Conservation (phyloP, 179 eudicot species). For the Sideroxylon spinosum region DNA sequence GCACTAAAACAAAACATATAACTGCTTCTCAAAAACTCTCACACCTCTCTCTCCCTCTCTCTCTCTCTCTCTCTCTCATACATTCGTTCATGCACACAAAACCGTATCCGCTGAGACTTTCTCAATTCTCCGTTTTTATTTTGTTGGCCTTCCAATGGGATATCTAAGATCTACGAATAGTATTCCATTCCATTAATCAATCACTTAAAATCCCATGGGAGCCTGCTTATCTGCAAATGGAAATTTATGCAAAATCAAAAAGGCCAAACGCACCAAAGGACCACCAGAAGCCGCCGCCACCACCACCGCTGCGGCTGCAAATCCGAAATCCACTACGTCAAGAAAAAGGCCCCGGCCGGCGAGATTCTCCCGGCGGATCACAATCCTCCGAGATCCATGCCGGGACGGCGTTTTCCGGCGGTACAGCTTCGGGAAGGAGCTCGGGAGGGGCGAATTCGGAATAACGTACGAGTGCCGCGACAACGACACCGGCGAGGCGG, state of each 20-base stretch:
- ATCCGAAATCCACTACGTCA: no score
- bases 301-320: no score
- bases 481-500: conserved; percentile 26
- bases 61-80: no score
- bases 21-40: no score
- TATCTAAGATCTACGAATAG: no score
- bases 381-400: conserved; percentile 34
- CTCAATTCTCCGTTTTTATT: no score
- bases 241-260: background rate
- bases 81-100: no score
- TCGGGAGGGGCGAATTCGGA: conserved; percentile 66
- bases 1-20: no score
- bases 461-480: conserved; percentile 44
- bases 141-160: background rate
- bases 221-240: conserved; percentile 12
- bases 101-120: no score
- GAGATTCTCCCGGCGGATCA: conserved; percentile 5
- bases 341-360: background rate
- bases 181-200: background rate
- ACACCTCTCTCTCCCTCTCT: no score
- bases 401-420: conserved; percentile 32
- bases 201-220: conserved; percentile 10
- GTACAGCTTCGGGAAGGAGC: conserved; percentile 43
- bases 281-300: no score
- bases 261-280: background rate